Conservation (phyloP, 768 basidiomycete genomes). For the Suillus paluster region DNA sequence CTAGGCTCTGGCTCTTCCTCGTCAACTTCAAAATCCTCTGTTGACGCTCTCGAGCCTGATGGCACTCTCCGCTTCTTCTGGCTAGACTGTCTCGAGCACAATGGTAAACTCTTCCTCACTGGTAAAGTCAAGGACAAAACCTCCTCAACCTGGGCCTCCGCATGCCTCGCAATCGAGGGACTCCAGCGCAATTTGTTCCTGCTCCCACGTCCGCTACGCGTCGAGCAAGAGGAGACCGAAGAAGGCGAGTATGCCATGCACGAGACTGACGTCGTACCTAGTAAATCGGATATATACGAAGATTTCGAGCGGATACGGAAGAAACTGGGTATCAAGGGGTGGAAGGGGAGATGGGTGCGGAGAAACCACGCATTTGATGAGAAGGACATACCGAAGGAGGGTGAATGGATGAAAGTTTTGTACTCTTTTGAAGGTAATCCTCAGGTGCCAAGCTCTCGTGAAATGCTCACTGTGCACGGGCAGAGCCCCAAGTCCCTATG, state of each 20-base stretch:
- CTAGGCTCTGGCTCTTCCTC: constrained; percentile 49
- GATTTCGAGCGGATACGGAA: constrained; percentile 85
- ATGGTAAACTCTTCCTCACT: constrained; percentile 84
- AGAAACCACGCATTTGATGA: constrained; percentile 89
- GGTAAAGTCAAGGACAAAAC: constrained; percentile 89
- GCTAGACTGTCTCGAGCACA: constrained; percentile 91
- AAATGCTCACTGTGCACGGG: neutral
- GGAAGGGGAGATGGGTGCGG: constrained; percentile 84
- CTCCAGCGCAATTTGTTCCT: constrained; percentile 92
- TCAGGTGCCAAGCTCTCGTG: neutral
- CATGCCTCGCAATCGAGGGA: constrained; percentile 83
- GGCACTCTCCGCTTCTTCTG: constrained; percentile 92
- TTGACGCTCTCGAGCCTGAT: constrained; percentile 77
- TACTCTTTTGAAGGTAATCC: constrained; percentile 84
- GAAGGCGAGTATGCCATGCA: constrained; percentile 40
- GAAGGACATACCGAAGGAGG: constrained; percentile 75
- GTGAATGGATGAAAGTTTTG: constrained; percentile 93
- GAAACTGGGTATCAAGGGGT: constrained; percentile 73
- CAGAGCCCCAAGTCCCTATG: constrained; percentile 58
- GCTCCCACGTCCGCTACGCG: constrained; percentile 71
- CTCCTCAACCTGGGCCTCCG: constrained; percentile 71
- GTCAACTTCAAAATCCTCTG: constrained; percentile 41
- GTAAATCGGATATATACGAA: constrained; percentile 68
- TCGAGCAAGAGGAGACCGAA: constrained; percentile 42
- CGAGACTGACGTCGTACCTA: constrained; percentile 79